These are phyloP conservation scores for Penicillium cosmopolitanum DNA, from an alignment of 495 filamentous ascomycete genomes.

Conservation along the genomic window DNA sequence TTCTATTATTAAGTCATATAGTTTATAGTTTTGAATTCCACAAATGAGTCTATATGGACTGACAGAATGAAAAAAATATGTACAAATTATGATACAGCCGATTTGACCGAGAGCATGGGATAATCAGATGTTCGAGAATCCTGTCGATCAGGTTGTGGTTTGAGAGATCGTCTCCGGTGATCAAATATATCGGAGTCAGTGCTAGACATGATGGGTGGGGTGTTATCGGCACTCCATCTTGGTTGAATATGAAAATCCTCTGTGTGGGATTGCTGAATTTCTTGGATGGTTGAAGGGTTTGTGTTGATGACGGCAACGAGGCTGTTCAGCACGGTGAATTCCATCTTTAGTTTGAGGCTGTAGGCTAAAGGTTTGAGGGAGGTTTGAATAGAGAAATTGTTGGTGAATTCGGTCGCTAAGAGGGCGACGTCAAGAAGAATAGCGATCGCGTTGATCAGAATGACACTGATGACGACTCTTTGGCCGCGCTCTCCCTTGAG, in stretches of 20 bases:
- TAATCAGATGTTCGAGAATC: constrained; percentile 11
- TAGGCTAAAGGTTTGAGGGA: constrained; percentile 48
- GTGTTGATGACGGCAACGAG: constrained; percentile 34
- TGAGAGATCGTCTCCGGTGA: background rate
- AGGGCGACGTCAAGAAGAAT: constrained; percentile 41
- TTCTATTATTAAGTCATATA: too few species aligned
- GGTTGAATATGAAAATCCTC: constrained; percentile 19
- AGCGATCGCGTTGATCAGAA: constrained; percentile 46
- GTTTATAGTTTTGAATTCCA: too few species aligned
- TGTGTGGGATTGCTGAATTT: constrained; percentile 1
- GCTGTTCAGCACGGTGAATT: constrained; percentile 54
- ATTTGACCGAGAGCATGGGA: constrained; percentile 8
- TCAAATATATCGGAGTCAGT: background rate
- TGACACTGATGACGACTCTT: constrained; percentile 44
- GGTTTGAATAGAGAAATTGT: constrained; percentile 43
- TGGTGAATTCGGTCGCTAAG: constrained; percentile 39
- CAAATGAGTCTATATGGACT: too few species aligned
- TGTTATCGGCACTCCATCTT: constrained; percentile 15
- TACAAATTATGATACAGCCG: constrained; percentile 7
- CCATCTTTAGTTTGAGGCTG: constrained; percentile 57
- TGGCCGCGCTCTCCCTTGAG: constrained; percentile 32
- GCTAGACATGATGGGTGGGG: background rate
- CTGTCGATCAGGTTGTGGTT: background rate
- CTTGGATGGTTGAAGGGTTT: constrained; percentile 12
- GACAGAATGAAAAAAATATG: background rate